These are phyloP conservation scores for Verticillium dahliae DNA, from an alignment of 2,329 filamentous ascomycete species.

Conservation along the genomic window DNA sequence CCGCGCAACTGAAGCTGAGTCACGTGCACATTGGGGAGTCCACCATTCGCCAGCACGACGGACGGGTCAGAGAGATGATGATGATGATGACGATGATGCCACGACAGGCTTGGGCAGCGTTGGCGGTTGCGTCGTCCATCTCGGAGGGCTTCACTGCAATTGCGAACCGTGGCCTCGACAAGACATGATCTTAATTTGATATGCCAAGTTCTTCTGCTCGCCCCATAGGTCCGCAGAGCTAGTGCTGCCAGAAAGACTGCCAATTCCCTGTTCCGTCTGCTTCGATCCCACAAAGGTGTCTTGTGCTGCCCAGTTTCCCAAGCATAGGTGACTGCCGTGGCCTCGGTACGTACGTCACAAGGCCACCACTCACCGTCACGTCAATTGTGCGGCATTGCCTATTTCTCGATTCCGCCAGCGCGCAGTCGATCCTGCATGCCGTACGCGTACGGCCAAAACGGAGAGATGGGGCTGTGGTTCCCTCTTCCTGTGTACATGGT, in stretches of 20 bases:
- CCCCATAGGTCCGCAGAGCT: background rate
- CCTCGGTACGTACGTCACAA: background rate
- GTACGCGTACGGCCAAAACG: background rate
- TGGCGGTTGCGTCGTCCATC: too few species aligned
- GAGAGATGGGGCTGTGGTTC: background rate
- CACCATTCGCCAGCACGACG: too few species aligned
- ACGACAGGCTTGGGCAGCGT: too few species aligned
- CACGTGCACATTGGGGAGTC: too few species aligned
- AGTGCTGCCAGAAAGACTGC: background rate
- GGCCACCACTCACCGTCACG: background rate
- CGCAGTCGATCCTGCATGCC: background rate
- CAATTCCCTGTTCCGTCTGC: too few species aligned
- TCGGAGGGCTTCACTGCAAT: background rate
- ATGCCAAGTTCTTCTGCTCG: background rate
- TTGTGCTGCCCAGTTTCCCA: background rate
- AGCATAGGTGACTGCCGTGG: background rate
- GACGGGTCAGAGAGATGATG: too few species aligned
- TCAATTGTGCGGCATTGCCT: background rate
- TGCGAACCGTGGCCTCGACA: background rate
- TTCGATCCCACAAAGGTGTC: background rate
- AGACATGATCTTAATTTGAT: background rate
- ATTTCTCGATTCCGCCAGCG: background rate
- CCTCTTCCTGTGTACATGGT: background rate
- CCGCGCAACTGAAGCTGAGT: too few species aligned
- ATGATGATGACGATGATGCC: too few species aligned